Conservation (phyloP, 1,139 yeast genomes). For the Hansenula sp. region DNA sequence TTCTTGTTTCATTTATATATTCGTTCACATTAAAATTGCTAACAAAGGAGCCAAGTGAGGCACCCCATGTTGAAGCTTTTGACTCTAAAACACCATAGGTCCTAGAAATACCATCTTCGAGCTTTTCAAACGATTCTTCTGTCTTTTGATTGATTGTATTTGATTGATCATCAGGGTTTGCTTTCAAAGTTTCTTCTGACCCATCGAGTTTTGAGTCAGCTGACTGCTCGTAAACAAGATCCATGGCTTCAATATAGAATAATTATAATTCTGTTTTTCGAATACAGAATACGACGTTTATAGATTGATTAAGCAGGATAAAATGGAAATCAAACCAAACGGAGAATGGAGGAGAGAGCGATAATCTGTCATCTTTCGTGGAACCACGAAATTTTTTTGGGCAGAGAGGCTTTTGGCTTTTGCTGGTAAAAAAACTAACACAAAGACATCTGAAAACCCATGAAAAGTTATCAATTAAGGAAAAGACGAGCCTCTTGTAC, state of each 20-base stretch:
- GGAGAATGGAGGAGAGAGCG: no score
- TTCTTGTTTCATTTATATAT: slow-evolving; percentile 1
- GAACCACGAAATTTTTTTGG: no score
- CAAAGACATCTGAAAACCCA: no score
- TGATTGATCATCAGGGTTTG: slow-evolving; percentile 3
- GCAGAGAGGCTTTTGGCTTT: no score
- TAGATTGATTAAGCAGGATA: no score
- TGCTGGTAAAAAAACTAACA: no score
- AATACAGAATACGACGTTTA: no score
- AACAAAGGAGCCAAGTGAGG: slow-evolving; percentile 2
- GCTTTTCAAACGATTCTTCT: slow-evolving; percentile 30
- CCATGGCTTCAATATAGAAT: slow-evolving; percentile 1
- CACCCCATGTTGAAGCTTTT: slow-evolving; percentile 11
- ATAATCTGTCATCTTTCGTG: no score
- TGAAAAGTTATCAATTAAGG: no score
- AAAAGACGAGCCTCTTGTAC: no score
- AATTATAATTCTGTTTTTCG: neutral
- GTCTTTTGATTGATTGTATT: slow-evolving; percentile 21
- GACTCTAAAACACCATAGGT: slow-evolving; percentile 16
- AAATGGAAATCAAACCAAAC: no score
- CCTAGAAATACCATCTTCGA: slow-evolving; percentile 27
- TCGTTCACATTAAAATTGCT: slow-evolving; percentile 4
- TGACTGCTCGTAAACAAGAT: slow-evolving; percentile 4
- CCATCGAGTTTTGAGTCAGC: neutral
- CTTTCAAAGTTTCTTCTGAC: slow-evolving; percentile 1